These are phyloP conservation scores for Colletotrichum gigasporum DNA, from an alignment of 2,329 filamentous ascomycete genomes.

Conservation along the genomic window DNA sequence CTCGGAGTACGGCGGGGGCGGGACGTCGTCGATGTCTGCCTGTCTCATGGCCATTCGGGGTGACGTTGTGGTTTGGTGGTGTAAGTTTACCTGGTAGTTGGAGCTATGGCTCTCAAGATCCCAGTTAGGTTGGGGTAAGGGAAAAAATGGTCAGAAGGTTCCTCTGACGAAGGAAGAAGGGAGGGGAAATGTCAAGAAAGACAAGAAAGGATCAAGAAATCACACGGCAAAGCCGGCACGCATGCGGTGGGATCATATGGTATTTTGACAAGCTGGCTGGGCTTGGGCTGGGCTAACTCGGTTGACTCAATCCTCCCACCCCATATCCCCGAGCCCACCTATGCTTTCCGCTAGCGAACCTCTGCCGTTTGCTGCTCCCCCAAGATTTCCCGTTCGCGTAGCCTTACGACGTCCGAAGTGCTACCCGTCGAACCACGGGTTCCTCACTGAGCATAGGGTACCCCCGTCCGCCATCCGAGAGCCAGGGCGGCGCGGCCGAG, in stretches of 20 bases:
- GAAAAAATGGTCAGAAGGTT: background rate
- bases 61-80: background rate
- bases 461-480: constrained; percentile 3
- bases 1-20: constrained; percentile 67
- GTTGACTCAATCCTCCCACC: constrained; percentile 24
- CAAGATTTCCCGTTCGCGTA: constrained; percentile 15
- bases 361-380: background rate
- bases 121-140: too few species aligned
- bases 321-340: background rate
- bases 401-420: constrained; percentile 21
- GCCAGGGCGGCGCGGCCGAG: constrained; percentile 18
- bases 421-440: constrained; percentile 15
- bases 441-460: constrained; percentile 5
- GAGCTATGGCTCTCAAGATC: background rate
- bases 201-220: constrained; percentile 16
- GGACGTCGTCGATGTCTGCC: constrained; percentile 45
- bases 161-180: constrained; percentile 31
- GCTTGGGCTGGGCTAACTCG: constrained; percentile 18
- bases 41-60: constrained; percentile 24
- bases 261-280: constrained; percentile 17
- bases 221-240: constrained; percentile 17
- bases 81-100: background rate
- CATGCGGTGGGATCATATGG: constrained; percentile 22
- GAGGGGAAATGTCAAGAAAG: constrained; percentile 25
- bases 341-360: constrained; percentile 2